Conservation (phyloP, 2,329 filamentous ascomycete genomes). For the Hypoxylon sp. region DNA sequence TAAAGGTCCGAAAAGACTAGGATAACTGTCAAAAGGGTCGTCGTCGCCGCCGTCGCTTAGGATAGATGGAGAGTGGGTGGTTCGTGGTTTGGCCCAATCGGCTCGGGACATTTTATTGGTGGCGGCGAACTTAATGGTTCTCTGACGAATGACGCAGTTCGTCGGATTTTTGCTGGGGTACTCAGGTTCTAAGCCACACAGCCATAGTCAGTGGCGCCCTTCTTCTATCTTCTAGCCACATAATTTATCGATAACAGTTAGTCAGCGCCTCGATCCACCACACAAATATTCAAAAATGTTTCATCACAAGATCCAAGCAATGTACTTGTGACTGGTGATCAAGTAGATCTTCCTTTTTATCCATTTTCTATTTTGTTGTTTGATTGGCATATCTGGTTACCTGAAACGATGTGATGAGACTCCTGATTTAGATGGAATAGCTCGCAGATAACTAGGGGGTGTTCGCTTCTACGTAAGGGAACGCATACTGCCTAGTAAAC, state of each 20-base stretch:
- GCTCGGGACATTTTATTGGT: constrained; percentile 27
- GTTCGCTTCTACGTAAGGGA: not conserved
- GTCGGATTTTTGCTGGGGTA: constrained; percentile 2
- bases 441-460: not conserved
- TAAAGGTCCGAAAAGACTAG: constrained; percentile 9
- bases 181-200: constrained; percentile 27
- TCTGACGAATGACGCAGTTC: constrained; percentile 41
- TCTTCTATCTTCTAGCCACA: constrained; percentile 6
- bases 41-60: constrained; percentile 29
- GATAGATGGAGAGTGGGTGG: constrained; percentile 22
- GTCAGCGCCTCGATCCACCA: not conserved
- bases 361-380: constrained; percentile 1
- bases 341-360: constrained; percentile 8
- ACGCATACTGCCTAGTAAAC: constrained; percentile 2
- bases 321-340: constrained; percentile 20
- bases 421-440: constrained; percentile 3
- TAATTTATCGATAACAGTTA: constrained; percentile 28
- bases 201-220: constrained; percentile 16
- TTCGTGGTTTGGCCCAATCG: constrained; percentile 25
- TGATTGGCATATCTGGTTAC: constrained; percentile 2
- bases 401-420: constrained; percentile 3
- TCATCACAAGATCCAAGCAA: constrained; percentile 13
- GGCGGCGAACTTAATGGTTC: constrained; percentile 31
- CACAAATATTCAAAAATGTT: constrained; percentile 8
- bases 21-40: constrained; percentile 19